Evolutionary conservation across 106 monocot genomes (phyloP), one percentile per base, ranked within the genome.

Genomic region (Platanthera guangdongensis): DNA sequence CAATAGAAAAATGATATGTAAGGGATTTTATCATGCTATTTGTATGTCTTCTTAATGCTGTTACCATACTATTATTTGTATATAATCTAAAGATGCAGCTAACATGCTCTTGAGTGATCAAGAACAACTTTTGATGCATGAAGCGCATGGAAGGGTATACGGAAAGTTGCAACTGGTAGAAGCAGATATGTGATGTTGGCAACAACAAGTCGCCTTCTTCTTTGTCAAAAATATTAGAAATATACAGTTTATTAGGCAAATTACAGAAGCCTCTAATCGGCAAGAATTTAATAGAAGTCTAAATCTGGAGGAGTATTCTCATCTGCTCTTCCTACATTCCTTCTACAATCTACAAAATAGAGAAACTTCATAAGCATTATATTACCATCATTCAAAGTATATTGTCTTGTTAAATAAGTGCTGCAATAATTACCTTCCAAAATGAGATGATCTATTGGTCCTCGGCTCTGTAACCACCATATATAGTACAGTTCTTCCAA

Each of bases 161-260:
- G 0, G 92, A 89, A 30, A 92, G 87, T 71, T 72, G 77, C 21
- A 92, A 57, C 25, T 75, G 83, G 78, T 85, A 87, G 79, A 92
- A 92, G 85, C 92, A 89, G 54, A 89, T 92, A 64, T 89, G 87
- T 4, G 92, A 89, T 11, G 87, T 81, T 13, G 92, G 92, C 7
- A 92, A 80, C 65, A 57, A 83, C 39, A 39, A 39, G 39, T 39
- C 3, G 39, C 3, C 3, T 50, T 87, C 83, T 15, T 81, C 32
- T 14, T 85, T 82, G n/a, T 81, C 83, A 2, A 79, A 28, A 62
- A 57, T 75, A 68, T 53, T 85, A 21, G 83, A 83, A 65, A 92
- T 85, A 75, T 83, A 87, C 78, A 92, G 68, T 78, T 85, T 92
- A 7, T 86, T 85, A 73, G 50, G 30, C 83, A 92, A 68, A 16